phyloP scores from a whole-genome alignment of 2,329 filamentous ascomycete genomes.

The Peltaster fructicola region DNA sequence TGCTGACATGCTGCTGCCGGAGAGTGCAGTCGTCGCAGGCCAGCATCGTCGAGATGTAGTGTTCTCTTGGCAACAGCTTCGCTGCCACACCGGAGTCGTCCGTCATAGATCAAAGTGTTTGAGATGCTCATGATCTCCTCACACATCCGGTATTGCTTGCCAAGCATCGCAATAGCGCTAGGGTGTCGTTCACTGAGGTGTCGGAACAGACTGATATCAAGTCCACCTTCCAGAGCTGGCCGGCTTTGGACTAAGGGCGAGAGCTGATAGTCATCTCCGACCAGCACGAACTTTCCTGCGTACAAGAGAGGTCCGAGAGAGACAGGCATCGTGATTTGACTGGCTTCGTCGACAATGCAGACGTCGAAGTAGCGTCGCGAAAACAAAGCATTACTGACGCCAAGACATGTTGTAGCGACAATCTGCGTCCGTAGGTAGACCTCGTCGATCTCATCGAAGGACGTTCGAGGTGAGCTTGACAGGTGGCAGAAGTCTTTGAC shows the following conservation, averaged over 20 bases:
- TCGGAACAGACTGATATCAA: conserved; percentile 90
- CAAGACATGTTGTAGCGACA: conserved; percentile 87
- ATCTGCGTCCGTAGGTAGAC: conserved; percentile 76
- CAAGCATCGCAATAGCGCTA: conserved; percentile 71
- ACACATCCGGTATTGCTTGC: conserved; percentile 97
- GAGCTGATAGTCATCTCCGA: conserved; percentile 91
- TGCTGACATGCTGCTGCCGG: conserved; percentile 1
- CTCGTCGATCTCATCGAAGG: conserved; percentile 66
- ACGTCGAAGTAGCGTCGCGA: conserved; percentile 85
- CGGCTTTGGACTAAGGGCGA: conserved; percentile 89
- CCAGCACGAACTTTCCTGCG: conserved; percentile 81
- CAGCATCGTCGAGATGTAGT: conserved; percentile 42
- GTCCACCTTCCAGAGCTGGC: conserved; percentile 63
- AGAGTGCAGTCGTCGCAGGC: conserved; percentile 19
- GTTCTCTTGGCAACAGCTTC: conserved; percentile 52
- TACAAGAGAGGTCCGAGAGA: conserved; percentile 87
- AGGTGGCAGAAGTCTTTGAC: conserved; percentile 73
- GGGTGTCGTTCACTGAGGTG: conserved; percentile 79
- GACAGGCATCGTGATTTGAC: conserved; percentile 89
- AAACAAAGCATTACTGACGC: conserved; percentile 79
- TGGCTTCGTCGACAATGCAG: conserved; percentile 95
- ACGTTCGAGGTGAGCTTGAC: conserved; percentile 53
- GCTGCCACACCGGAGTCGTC: conserved; percentile 75
- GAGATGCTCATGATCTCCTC: conserved; percentile 90
- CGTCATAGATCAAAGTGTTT: conserved; percentile 86